Percentiles rank a stretch among this genome's conserved stretches.
Conservation (phyloP, 345 rosid genomes). For the Stellera chamaejasme region DNA sequence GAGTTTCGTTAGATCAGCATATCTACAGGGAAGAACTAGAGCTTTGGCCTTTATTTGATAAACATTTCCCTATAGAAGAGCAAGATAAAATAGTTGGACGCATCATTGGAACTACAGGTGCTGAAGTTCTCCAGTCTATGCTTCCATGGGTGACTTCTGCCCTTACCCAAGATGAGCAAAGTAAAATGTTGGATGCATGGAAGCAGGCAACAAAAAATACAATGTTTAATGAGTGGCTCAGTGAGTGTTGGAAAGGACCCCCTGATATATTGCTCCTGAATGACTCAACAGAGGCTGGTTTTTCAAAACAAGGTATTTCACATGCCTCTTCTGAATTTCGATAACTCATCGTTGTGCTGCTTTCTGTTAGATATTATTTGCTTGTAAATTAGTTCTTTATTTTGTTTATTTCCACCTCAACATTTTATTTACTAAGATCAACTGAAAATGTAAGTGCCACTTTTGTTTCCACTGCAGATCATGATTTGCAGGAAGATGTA, state of each 20-base stretch:
- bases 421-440: conserved; percentile 7
- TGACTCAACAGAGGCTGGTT: conserved; percentile 33
- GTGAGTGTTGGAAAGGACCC: conserved; percentile 55
- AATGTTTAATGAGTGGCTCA: conserved; percentile 60
- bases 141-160: conserved; percentile 62
- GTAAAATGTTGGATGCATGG: conserved; percentile 60
- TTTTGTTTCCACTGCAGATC: conserved; percentile 14
- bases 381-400: no score
- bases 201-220: conserved; percentile 59
- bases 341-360: neutral
- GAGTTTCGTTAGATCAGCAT: conserved; percentile 56
- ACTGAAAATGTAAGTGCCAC: no score
- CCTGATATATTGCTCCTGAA: conserved; percentile 18
- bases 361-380: neutral
- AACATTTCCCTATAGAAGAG: conserved; percentile 54
- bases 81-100: conserved; percentile 55
- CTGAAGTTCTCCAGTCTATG: conserved; percentile 64
- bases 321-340: neutral
- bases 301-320: conserved; percentile 31
- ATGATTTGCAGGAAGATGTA: conserved; percentile 33
- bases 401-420: neutral
- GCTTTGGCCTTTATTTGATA: conserved; percentile 58
- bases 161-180: conserved; percentile 56
- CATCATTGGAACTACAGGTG: conserved; percentile 57
- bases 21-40: conserved; percentile 51